Conservation (phyloP, 2,329 filamentous ascomycete genomes). For the Lecanicillium sp. region DNA sequence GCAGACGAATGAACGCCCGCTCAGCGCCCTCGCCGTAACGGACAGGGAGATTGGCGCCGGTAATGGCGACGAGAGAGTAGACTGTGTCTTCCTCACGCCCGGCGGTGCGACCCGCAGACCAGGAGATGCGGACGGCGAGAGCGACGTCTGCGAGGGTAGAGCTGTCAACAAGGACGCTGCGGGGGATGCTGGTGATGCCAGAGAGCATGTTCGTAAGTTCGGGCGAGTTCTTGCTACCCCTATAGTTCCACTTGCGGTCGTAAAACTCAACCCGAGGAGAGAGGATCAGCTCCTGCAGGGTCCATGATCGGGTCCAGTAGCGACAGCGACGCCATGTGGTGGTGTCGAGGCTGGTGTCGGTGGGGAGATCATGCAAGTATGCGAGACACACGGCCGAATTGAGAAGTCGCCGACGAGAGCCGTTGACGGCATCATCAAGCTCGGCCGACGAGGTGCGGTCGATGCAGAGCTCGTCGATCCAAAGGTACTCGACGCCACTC, state of each 20-base stretch:
- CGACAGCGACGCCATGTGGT: background rate
- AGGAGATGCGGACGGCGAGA: slow-evolving; percentile 8
- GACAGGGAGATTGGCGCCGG: background rate
- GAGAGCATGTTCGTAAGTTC: background rate
- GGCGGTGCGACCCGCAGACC: background rate
- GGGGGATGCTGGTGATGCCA: slow-evolving; percentile 8
- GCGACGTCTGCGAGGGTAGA: slow-evolving; percentile 1
- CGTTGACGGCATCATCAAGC: slow-evolving; percentile 13
- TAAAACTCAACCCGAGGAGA: slow-evolving; percentile 5
- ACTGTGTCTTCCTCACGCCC: slow-evolving; percentile 8
- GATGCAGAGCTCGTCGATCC: slow-evolving; percentile 11
- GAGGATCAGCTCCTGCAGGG: slow-evolving; percentile 11
- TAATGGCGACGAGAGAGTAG: slow-evolving; percentile 7
- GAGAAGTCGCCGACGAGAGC: background rate
- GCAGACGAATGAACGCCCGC: slow-evolving; percentile 5
- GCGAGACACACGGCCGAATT: slow-evolving; percentile 4
- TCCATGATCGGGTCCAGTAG: slow-evolving; percentile 11
- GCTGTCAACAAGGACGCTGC: background rate
- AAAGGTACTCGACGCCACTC: slow-evolving; percentile 8
- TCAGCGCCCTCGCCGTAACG: slow-evolving; percentile 10
- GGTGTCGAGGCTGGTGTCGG: background rate
- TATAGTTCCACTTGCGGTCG: slow-evolving; percentile 7
- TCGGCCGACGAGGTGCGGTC: slow-evolving; percentile 2
- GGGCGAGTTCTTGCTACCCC: slow-evolving; percentile 7
- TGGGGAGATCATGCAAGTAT: slow-evolving; percentile 2